A percentile compares a stretch with the other conserved stretches of the same genome.
These are phyloP conservation scores for Fusarium buharicum DNA, from an alignment of 2,329 filamentous ascomycete species.

Conservation along the genomic window DNA sequence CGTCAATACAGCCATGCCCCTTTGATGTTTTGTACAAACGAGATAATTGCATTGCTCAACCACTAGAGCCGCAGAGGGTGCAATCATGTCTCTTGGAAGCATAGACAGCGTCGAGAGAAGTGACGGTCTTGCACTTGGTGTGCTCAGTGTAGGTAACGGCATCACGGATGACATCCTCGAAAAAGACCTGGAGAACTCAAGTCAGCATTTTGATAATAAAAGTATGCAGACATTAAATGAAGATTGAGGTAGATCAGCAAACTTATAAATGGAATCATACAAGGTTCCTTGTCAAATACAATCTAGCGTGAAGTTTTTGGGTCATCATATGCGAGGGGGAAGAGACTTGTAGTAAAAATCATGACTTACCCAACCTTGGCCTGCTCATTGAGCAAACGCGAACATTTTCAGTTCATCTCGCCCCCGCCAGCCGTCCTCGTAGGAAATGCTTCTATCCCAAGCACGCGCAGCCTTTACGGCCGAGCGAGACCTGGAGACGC, in stretches of 20 bases:
- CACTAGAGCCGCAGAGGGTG: too few relatives aligned
- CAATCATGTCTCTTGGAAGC: too few relatives aligned
- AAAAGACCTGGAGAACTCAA: too few relatives aligned
- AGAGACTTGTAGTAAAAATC: background rate
- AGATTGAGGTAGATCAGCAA: slow-evolving; percentile 44
- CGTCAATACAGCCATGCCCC: too few relatives aligned
- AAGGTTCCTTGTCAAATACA: slow-evolving; percentile 57
- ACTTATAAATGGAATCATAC: slow-evolving; percentile 50
- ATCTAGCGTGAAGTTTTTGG: slow-evolving; percentile 56
- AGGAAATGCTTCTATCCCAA: background rate
- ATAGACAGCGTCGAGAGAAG: too few relatives aligned
- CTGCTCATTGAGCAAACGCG: fast-evolving
- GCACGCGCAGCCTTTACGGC: slow-evolving; percentile 24
- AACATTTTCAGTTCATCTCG: slow-evolving; percentile 7
- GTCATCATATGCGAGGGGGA: slow-evolving; percentile 52
- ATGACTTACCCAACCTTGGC: slow-evolving; percentile 15
- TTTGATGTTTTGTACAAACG: too few relatives aligned
- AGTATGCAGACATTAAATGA: background rate
- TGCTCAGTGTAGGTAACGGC: too few relatives aligned
- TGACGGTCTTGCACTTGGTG: too few relatives aligned
- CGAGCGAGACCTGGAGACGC: slow-evolving; percentile 38
- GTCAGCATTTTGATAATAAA: slow-evolving; percentile 19
- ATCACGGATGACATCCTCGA: too few relatives aligned
- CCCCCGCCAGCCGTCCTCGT: background rate
- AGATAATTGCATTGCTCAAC: too few relatives aligned